Evolutionary conservation across 2,329 filamentous ascomycete species (phyloP).

Genomic region (Xylaria multiplex): DNA sequence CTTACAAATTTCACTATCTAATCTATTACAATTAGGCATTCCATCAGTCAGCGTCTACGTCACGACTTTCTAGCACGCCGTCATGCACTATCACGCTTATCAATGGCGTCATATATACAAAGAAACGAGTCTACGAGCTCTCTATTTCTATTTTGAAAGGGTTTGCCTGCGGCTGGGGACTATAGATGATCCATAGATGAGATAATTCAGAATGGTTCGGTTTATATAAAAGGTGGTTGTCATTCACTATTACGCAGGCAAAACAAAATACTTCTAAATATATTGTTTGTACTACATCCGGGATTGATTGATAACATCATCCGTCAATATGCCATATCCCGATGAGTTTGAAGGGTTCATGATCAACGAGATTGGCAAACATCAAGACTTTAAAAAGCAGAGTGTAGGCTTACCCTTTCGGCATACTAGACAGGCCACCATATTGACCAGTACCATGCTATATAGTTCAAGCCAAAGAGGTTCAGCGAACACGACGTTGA

Average conservation of each 20-base stretch:
- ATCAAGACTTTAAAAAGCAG: constrained; percentile 48
- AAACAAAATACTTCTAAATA: not conserved
- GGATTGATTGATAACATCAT: not conserved
- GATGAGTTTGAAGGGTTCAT: constrained; percentile 49
- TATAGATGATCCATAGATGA: not conserved
- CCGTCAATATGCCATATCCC: constrained; percentile 46
- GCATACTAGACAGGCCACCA: too few relatives aligned
- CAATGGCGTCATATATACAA: constrained; percentile 29
- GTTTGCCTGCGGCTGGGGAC: not conserved
- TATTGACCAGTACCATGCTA: not conserved
- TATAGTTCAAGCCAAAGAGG: constrained; percentile 47
- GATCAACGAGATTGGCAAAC: constrained; percentile 47
- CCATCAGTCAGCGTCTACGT: constrained; percentile 15
- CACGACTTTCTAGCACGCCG: constrained; percentile 14
- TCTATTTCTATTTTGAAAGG: not conserved
- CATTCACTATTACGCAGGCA: not conserved
- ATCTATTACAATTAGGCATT: not conserved
- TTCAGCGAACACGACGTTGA: constrained; percentile 69
- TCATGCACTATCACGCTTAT: not conserved
- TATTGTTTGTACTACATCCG: not conserved
- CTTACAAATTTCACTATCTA: not conserved
- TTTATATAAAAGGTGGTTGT: not conserved
- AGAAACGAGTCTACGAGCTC: not conserved
- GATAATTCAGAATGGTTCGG: not conserved
- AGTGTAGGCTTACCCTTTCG: constrained; percentile 34